phyloP scores from a whole-genome alignment of 495 filamentous ascomycete species.

The Cercophora scortea region DNA sequence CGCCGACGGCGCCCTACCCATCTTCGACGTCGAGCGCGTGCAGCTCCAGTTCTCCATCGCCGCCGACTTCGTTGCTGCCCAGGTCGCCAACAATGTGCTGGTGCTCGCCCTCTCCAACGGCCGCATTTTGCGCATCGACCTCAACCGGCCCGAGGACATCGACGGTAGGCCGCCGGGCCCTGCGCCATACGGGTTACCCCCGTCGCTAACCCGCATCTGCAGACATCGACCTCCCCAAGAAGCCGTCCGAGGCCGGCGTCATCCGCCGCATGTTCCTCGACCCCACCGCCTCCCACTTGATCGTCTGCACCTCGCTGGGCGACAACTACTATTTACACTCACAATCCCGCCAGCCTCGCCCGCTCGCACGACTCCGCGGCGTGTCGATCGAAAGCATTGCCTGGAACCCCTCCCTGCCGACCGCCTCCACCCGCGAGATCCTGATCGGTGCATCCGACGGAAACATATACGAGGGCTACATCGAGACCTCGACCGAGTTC shows the following conservation, averaged over 20 bases:
- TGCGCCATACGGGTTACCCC: too few relatives aligned
- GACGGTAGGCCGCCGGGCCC: constrained; percentile 53
- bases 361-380: constrained; percentile 73
- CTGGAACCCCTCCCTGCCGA: constrained; percentile 96
- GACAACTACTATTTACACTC: constrained; percentile 98
- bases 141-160: constrained; percentile 88
- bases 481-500: constrained; percentile 88
- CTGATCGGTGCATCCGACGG: constrained; percentile 86
- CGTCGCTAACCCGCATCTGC: constrained; percentile 1
- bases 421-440: constrained; percentile 92
- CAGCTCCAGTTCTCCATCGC: constrained; percentile 86
- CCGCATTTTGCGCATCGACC: constrained; percentile 85
- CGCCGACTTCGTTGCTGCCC: constrained; percentile 89
- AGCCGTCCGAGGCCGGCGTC: constrained; percentile 77
- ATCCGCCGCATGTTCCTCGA: constrained; percentile 96
- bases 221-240: constrained; percentile 98
- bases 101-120: constrained; percentile 82
- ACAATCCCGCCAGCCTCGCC: constrained; percentile 79
- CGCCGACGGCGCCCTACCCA: constrained; percentile 57
- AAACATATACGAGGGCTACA: constrained; percentile 90
- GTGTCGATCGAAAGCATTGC: constrained; percentile 82
- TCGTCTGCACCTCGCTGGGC: constrained; percentile 82
- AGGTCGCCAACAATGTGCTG: constrained; percentile 95
- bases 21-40: constrained; percentile 88
- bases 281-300: constrained; percentile 87